Evolutionary conservation across 306 rosid genomes (phyloP).

Genomic region (Gillenia trifoliata): DNA sequence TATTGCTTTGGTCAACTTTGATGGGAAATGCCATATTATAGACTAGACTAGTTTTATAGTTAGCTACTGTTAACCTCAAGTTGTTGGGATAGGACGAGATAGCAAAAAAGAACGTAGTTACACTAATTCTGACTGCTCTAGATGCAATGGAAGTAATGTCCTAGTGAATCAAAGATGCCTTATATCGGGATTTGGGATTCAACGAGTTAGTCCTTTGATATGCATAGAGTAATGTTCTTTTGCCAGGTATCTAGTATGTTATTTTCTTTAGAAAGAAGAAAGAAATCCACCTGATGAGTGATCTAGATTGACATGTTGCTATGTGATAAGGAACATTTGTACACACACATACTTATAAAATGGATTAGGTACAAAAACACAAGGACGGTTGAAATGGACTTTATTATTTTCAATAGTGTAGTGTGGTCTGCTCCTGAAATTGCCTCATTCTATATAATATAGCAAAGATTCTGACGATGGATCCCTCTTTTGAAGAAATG

Average conservation of each 20-base stretch:
- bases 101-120: constrained; percentile 1
- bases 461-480: background rate
- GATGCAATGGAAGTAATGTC: background rate
- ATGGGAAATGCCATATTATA: background rate
- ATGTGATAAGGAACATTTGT: background rate
- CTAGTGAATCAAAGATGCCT: background rate
- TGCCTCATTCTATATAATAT: background rate
- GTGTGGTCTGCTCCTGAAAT: background rate
- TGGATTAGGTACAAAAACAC: background rate
- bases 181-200: background rate
- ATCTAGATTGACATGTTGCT: background rate
- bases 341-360: background rate
- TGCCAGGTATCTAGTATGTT: background rate
- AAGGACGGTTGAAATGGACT: background rate
- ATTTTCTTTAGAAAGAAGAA: background rate
- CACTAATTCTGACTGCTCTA: background rate
- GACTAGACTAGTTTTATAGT: background rate
- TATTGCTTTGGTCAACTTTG: background rate
- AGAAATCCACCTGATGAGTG: background rate
- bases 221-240: background rate
- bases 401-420: background rate
- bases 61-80: constrained; percentile 7
- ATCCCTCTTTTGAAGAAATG: background rate
- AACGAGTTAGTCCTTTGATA: background rate
- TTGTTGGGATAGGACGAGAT: constrained; percentile 1